Evolutionary conservation across 305 asterid genomes (phyloP), one percentile per base, ranked within the genome.

Genomic region (Lippia alba): DNA sequence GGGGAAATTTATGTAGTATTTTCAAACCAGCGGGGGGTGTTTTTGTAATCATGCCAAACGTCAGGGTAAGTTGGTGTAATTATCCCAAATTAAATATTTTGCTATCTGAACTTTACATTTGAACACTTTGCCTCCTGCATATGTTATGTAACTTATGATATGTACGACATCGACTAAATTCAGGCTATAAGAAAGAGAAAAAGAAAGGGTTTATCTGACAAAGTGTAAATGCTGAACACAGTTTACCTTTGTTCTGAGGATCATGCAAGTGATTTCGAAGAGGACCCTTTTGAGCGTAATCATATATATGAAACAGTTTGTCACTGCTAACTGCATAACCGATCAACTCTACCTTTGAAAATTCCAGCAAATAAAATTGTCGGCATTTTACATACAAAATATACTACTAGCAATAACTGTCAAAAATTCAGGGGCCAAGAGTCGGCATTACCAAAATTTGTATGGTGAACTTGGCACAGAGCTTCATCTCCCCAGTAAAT

Each of bases 381-480:
- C 84, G 72, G 30, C 30, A 24, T 24, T 24, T 24, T 24, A 67
- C 44, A 6, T 34, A 34, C 16, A 58, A 44, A 3, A n/a, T 4
- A 6, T 19, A 10, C 62, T 33, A 9, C 57, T 33, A 14, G 24
- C 64, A 50, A 49, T 4, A 4, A 48, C 6, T 6, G 45, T 1
- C 12, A 10, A 58, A 45, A 58, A 54, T 36, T 12, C 7, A 50
- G 67, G 50, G 33, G 61, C 30, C 12, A 32, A 58, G 51, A 36
- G 66, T 61, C 55, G 61, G 81, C 61, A 72, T 83, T 90, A 94
- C 99, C 99, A 94, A 76, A 76, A 82, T 94, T 94, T 12, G 96
- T 74, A 72, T 94, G 99, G 77, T 94, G 99, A 80, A 94, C 99
- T 87, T 85, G 92, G 92, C 99, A 94, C 4, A 94, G 84, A 80